Evolutionary conservation across 2,329 filamentous ascomycete species (phyloP).

Genomic region (Fusarium palustre): DNA sequence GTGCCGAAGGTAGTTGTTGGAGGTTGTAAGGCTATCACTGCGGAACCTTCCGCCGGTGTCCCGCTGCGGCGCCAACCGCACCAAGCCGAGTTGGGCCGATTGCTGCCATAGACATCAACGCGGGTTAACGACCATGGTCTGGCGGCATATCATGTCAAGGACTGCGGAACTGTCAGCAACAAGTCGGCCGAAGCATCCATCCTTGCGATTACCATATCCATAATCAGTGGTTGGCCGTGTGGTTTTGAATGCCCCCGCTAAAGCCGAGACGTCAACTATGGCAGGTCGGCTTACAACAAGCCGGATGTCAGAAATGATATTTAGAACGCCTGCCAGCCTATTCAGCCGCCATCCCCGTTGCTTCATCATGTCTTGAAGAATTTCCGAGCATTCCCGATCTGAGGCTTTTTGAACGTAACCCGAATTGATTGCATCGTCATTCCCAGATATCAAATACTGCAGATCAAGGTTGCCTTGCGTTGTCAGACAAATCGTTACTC

Average conservation of each 20-base stretch:
- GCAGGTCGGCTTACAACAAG: slow-evolving; percentile 24
- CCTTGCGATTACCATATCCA: slow-evolving; percentile 17
- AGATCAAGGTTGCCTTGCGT: slow-evolving; percentile 9
- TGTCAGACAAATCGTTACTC: slow-evolving; percentile 11
- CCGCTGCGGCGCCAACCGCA: slow-evolving; percentile 52
- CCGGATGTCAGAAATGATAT: slow-evolving; percentile 29
- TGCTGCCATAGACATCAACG: slow-evolving; percentile 19
- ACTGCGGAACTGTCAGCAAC: slow-evolving; percentile 39
- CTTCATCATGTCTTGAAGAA: slow-evolving; percentile 13
- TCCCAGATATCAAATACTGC: background rate
- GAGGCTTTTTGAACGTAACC: background rate
- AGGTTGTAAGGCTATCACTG: slow-evolving; percentile 41
- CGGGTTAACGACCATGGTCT: slow-evolving; percentile 31
- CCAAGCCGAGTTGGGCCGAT: slow-evolving; percentile 57
- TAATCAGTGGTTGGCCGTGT: slow-evolving; percentile 13
- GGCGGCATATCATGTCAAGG: slow-evolving; percentile 20
- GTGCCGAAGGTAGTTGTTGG: slow-evolving; percentile 41
- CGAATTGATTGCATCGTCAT: slow-evolving; percentile 3
- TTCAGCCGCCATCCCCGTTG: slow-evolving; percentile 19
- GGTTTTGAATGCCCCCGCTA: slow-evolving; percentile 24
- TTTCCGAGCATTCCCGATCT: slow-evolving; percentile 10
- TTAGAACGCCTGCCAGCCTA: slow-evolving; percentile 22
- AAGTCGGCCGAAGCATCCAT: slow-evolving; percentile 29
- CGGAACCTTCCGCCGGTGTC: slow-evolving; percentile 48
- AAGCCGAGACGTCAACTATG: slow-evolving; percentile 34